Conservation (phyloP, 2,329 filamentous ascomycete species). For the Podosphaera fusca region DNA sequence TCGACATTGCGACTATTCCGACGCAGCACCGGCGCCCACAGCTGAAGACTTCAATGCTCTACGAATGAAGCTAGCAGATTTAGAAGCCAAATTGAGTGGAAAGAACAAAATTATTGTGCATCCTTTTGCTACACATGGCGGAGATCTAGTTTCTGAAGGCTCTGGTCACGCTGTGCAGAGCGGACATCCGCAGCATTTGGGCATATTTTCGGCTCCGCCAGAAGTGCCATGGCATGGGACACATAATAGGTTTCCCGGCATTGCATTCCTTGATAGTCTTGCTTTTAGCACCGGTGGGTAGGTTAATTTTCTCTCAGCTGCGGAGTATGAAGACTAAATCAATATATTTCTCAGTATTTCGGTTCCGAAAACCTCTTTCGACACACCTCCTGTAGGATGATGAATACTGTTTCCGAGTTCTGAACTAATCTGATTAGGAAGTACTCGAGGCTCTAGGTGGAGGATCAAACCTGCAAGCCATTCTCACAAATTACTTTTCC, state of each 20-base stretch:
- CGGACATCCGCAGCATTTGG: neutral
- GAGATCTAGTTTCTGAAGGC: neutral
- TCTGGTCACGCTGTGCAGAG: neutral
- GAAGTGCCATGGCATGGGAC: conserved; percentile 11
- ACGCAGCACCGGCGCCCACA: conserved; percentile 17
- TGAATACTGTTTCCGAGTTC: neutral
- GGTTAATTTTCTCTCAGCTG: neutral
- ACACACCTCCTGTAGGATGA: conserved; percentile 18
- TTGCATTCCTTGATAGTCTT: conserved; percentile 22
- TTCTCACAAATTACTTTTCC: conserved; percentile 21
- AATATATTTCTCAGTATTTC: conserved; percentile 11
- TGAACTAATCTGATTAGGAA: conserved; percentile 13
- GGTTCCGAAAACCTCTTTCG: conserved; percentile 19
- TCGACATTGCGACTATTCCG: conserved; percentile 21
- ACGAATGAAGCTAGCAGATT: conserved; percentile 18
- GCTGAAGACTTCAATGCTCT: conserved; percentile 20
- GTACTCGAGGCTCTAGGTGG: conserved; percentile 20
- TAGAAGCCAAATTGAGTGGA: conserved; percentile 18
- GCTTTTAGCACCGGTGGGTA: conserved; percentile 18
- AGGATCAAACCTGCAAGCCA: conserved; percentile 17
- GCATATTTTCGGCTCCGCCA: conserved; percentile 7
- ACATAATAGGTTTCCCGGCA: conserved; percentile 19
- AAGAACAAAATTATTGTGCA: conserved; percentile 6
- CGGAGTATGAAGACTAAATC: conserved; percentile 1
- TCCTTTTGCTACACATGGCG: conserved; percentile 9